Evolutionary conservation across 441 rosid species (phyloP), one percentile per base, ranked within the genome.

Genomic region (Viola pubescens): DNA sequence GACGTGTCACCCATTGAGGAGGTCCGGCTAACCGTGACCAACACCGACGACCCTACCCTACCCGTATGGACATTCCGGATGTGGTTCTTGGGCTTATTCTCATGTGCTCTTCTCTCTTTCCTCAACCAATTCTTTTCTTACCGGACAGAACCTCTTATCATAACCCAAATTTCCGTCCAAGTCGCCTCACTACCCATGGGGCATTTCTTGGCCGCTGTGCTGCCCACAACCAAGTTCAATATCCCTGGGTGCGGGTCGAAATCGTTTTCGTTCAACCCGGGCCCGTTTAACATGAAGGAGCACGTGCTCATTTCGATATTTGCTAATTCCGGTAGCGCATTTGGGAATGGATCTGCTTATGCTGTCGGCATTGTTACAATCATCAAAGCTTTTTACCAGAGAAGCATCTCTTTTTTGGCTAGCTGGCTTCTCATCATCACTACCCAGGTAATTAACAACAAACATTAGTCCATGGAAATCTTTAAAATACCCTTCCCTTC

Each of bases 11-110:
- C 95, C 1, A 72, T 87, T 5, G 97, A 90, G 67, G 70, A 90
- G 69, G 97, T 90, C 71, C 79, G 95, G 44, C 70, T 87, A 46
- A 85, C 91, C 10, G 97, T 90, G n/a, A 56, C 78, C 53, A 90
- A 82, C 82, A 73, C 89, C 42, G 97, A 87, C 64, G 94, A 90
- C 64, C 88, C 85, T 1, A 70, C 73, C 19, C 81, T 79, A 13
- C 89, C 97, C 7, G 88, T 90, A n/a, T 87, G 97, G 94, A 89
- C 97, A 11, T 89, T 87, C 64, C 74, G 97, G 64, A 87, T 89
- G 92, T 89, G 95, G 97, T 70, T 80, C 69, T 52, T 89, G 55
- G 95, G 97, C 39, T 58, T 89, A 3, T 2, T 82, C 7, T 87
- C 95, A 6, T 90, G 97, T 42, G 70, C 73, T 1, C 81, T 87